Evolutionary conservation across 768 basidiomycete genomes (phyloP).

Genomic region (Ephemerocybe angulata): DNA sequence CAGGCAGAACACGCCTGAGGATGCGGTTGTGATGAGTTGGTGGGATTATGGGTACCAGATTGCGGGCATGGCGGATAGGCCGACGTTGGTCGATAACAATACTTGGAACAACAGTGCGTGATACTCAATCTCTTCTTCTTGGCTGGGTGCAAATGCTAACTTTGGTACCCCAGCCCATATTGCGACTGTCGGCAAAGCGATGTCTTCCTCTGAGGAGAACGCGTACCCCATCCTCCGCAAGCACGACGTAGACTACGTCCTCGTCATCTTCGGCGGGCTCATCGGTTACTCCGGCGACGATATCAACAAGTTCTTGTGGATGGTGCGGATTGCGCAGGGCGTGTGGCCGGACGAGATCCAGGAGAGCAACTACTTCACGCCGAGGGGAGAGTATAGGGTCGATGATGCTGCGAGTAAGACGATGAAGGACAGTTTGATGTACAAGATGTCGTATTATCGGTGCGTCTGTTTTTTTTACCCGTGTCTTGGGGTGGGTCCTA

Average conservation of each 20-base stretch:
- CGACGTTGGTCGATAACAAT: slow-evolving; percentile 97
- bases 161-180: slow-evolving; percentile 69
- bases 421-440: slow-evolving; percentile 98
- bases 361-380: slow-evolving; percentile 91
- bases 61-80: slow-evolving; percentile 96
- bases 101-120: slow-evolving; percentile 98
- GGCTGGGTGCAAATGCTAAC: neutral
- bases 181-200: slow-evolving; percentile 97
- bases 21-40: slow-evolving; percentile 97
- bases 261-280: slow-evolving; percentile 95
- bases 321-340: slow-evolving; percentile 92
- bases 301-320: slow-evolving; percentile 99
- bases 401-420: slow-evolving; percentile 79
- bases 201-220: slow-evolving; percentile 90
- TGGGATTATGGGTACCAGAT: slow-evolving; percentile 99
- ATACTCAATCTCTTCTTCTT: neutral
- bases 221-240: slow-evolving; percentile 96
- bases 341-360: slow-evolving; percentile 99
- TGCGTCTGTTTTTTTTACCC: slow-evolving; percentile 25
- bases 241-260: slow-evolving; percentile 96
- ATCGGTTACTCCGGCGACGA: slow-evolving; percentile 98
- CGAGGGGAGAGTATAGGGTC: slow-evolving; percentile 88
- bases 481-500: neutral
- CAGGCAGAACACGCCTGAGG: slow-evolving; percentile 88
- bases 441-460: slow-evolving; percentile 98